Percentiles rank a stretch among this genome's conserved stretches.
Conservation (phyloP, 306 rosid species). For the Prunus persica region DNA sequence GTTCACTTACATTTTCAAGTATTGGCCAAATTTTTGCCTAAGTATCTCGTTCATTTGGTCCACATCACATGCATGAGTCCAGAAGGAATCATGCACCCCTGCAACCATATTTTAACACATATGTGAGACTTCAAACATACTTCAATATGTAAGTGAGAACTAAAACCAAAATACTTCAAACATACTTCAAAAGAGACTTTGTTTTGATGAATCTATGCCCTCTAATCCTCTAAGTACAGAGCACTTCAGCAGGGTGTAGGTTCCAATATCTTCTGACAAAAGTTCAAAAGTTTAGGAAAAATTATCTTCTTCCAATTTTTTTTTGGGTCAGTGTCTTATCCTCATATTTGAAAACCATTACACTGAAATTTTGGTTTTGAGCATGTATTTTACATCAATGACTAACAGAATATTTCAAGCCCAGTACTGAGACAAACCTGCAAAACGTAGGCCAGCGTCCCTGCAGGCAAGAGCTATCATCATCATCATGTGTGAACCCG, state of each 20-base stretch:
- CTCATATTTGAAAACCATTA: too few species aligned
- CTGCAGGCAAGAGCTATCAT: slow-evolving; percentile 86
- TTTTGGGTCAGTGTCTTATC: too few species aligned
- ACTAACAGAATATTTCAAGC: slow-evolving; percentile 5
- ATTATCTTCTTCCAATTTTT: too few species aligned
- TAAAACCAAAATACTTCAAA: too few species aligned
- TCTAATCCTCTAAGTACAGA: not conserved
- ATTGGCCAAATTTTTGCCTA: slow-evolving; percentile 64
- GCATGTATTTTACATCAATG: too few species aligned
- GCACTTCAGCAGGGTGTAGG: not conserved
- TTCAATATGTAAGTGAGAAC: not conserved
- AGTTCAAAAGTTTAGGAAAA: not conserved
- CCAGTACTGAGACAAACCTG: slow-evolving; percentile 48
- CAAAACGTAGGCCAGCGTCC: slow-evolving; percentile 75
- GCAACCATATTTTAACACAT: slow-evolving; percentile 20
- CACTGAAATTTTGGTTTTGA: too few species aligned
- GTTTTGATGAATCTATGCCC: too few species aligned
- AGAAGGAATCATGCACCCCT: slow-evolving; percentile 92
- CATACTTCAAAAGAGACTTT: too few species aligned
- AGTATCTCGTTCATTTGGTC: slow-evolving; percentile 69
- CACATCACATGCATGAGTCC: slow-evolving; percentile 88
- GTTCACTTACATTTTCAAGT: slow-evolving; percentile 51
- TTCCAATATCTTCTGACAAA: not conserved
- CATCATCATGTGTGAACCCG: slow-evolving; percentile 89
- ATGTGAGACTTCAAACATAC: not conserved